These are phyloP conservation scores for Elsinoe arachidis DNA, from an alignment of 2,329 filamentous ascomycete genomes.

Conservation along the genomic window DNA sequence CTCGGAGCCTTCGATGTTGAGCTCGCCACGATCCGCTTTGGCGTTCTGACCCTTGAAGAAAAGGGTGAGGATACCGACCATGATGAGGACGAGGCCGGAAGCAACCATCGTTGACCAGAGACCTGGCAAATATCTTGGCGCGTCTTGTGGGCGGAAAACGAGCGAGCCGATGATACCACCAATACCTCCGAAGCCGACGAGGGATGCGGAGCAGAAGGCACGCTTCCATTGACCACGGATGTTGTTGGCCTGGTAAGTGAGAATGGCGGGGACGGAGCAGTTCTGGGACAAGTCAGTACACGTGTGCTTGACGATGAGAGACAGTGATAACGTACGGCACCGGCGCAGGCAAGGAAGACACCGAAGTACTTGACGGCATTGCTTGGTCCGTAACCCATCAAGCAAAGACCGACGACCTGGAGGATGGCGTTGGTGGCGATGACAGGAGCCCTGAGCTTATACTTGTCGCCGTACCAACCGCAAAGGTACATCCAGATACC, in stretches of 20 bases:
- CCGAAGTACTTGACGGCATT: conserved; percentile 60
- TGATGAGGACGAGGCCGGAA: conserved; percentile 27
- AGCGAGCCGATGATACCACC: conserved; percentile 68
- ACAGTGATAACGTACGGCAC: conserved; percentile 49
- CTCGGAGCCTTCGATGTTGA: conserved; percentile 32
- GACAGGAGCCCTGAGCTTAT: conserved; percentile 56
- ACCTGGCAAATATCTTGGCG: conserved; percentile 29
- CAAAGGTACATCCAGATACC: conserved; percentile 53
- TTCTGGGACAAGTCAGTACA: conserved; percentile 59
- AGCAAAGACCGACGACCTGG: conserved; percentile 56
- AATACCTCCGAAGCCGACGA: conserved; percentile 68
- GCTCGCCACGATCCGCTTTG: conserved; percentile 33
- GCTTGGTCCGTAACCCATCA: conserved; percentile 59
- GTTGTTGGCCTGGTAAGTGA: conserved; percentile 80
- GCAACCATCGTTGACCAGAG: conserved; percentile 19
- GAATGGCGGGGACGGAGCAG: conserved; percentile 62
- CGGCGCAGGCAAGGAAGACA: conserved; percentile 64
- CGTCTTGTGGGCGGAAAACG: conserved; percentile 53
- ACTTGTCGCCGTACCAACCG: conserved; percentile 59
- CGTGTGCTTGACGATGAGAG: conserved; percentile 54
- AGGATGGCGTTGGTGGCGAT: conserved; percentile 58
- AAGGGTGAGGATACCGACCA: conserved; percentile 27
- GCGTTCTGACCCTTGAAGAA: conserved; percentile 30
- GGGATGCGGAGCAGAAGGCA: conserved; percentile 64
- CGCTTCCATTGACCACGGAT: conserved; percentile 82